Evolutionary conservation across 2,329 filamentous ascomycete species (phyloP), one percentile per base, ranked within the genome.

Genomic region (Botrytis medusae): DNA sequence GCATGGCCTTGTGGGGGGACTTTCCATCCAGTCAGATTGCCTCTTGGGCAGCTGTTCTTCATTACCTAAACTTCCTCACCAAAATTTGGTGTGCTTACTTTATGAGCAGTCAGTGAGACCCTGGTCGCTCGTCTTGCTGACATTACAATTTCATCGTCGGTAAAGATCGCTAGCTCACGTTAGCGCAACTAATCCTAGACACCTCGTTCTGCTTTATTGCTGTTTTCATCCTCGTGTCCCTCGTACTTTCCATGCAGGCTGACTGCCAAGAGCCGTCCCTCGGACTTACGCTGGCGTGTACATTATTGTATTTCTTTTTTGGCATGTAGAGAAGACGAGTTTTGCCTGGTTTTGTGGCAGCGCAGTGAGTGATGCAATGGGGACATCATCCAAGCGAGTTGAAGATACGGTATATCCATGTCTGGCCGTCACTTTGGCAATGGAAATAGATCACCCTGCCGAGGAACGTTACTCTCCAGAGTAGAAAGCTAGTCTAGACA

Each of bases 31-130:
- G 2, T 37, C 18, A 37, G 2, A 42, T 22, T 25, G 40, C 69
- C 37, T 67, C 48, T 75, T 72, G 51, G 7, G 1, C 25, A 57
- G 51, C 51, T 14, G 2, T 42, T 29, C 61, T 20, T 63, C 61
- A 29, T 63, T 40, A 63, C 40, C 18, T 14, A 32, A 54, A n/a
- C 46, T 71, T 37, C 71, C 76, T 77, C 78, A 79, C 75, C 72
- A 63, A 73, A 60, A 44, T 73, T 73, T 16, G 57, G 65, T 25
- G 20, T 73, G 72, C 72, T 73, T 73, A 73, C 72, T 34, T 40
- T n/a, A 37, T 67, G 69, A 37, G 44, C 60, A 59, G 57, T 54
- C 42, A 72, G n/a, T n/a, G 48, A 34, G 65, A 22, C 61, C 69
- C 73, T 18, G 8, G 69, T 61, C 44, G 18, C 51, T 62, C 51